phyloP scores from a whole-genome alignment of 2,329 filamentous ascomycete genomes.

The Nemania sp. region DNA sequence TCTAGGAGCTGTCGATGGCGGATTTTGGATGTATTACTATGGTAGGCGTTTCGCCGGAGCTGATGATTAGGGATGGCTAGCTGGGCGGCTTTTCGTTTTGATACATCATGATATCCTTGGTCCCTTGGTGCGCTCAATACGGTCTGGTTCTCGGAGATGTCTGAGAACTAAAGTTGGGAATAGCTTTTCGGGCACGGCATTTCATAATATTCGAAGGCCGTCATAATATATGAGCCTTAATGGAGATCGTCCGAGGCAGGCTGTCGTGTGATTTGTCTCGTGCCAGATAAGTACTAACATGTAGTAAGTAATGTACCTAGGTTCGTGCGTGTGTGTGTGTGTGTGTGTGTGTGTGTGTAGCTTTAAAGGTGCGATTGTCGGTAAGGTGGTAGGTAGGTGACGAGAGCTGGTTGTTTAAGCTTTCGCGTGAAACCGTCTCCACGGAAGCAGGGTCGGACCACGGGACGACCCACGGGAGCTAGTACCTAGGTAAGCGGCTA shows the following conservation, averaged over 20 bases:
- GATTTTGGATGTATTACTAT: slow-evolving; percentile 23
- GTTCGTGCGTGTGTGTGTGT: too few species aligned
- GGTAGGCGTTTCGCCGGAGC: slow-evolving; percentile 19
- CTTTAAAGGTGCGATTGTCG: too few species aligned
- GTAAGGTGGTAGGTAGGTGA: too few species aligned
- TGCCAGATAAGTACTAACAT: too few species aligned
- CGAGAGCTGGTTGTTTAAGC: not conserved
- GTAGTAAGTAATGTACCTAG: too few species aligned
- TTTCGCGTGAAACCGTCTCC: not conserved
- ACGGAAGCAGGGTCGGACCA: not conserved
- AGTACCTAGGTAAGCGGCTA: not conserved
- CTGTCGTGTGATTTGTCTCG: too few species aligned
- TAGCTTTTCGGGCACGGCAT: not conserved
- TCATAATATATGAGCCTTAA: not conserved
- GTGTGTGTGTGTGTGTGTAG: too few species aligned
- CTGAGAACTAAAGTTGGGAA: not conserved
- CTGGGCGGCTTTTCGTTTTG: slow-evolving; percentile 8
- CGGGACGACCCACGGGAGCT: not conserved
- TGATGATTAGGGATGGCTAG: slow-evolving; percentile 8
- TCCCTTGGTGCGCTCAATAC: not conserved
- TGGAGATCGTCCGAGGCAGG: not conserved
- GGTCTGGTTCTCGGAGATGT: not conserved
- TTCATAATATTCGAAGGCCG: not conserved
- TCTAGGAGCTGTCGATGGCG: slow-evolving; percentile 10
- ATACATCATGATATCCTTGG: slow-evolving; percentile 8